Conservation (phyloP, 2,329 filamentous ascomycete species). For the Neoscytalidium dimidiatum region DNA sequence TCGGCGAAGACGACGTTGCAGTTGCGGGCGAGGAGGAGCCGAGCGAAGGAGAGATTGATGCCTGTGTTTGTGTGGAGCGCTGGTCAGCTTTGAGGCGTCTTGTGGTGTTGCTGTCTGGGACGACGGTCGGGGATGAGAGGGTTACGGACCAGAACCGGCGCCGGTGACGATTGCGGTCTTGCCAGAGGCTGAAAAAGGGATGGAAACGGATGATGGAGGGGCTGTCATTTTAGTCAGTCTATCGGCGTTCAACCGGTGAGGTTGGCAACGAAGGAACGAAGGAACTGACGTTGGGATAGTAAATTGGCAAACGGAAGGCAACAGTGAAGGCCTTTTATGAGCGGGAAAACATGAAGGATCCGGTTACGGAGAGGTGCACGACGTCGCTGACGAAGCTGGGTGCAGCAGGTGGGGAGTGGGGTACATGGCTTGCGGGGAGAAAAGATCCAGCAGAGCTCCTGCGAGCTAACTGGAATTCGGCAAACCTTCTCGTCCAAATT, state of each 20-base stretch:
- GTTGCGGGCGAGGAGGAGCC: conserved; percentile 44
- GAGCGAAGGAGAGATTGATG: conserved; percentile 50
- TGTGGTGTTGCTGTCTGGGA: background rate
- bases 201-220: background rate
- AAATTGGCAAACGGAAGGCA: background rate
- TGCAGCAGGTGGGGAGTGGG: conserved; percentile 9
- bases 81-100: background rate
- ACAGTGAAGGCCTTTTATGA: too few relatives aligned
- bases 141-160: conserved; percentile 37
- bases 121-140: background rate
- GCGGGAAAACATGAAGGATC: background rate
- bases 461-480: too few relatives aligned
- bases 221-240: conserved; percentile 5
- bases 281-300: background rate
- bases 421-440: background rate
- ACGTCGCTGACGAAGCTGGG: background rate
- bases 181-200: conserved; percentile 30
- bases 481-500: conserved; percentile 3
- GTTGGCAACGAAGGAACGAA: background rate
- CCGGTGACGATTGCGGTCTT: conserved; percentile 46
- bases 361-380: conserved; percentile 4
- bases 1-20: conserved; percentile 54
- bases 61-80: conserved; percentile 33
- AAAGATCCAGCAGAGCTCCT: background rate
- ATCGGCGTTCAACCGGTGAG: background rate